Percentiles rank a stretch among this genome's conserved stretches.
Conservation (phyloP, 2,329 filamentous ascomycete species). For the Penicillium nordicum region DNA sequence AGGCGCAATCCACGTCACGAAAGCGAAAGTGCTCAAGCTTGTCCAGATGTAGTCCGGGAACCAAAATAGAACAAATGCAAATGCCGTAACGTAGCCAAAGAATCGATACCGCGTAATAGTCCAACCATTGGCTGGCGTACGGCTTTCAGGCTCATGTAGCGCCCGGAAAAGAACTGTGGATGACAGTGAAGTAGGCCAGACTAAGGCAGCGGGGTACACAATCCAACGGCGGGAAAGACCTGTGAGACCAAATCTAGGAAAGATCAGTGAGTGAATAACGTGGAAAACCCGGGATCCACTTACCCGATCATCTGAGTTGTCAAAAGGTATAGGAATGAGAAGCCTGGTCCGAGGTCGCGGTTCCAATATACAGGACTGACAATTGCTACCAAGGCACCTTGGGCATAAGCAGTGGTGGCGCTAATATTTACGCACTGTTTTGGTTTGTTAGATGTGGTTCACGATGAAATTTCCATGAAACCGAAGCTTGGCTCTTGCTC, state of each 20-base stretch:
- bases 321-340: slow-evolving; percentile 33
- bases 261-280: not conserved
- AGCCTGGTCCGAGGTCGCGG: slow-evolving; percentile 32
- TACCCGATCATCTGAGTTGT: slow-evolving; percentile 33
- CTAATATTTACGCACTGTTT: slow-evolving; percentile 31
- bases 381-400: slow-evolving; percentile 33
- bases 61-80: slow-evolving; percentile 43
- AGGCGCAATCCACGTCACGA: slow-evolving; percentile 48
- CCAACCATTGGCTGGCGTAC: slow-evolving; percentile 19
- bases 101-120: slow-evolving; percentile 20
- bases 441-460: not conserved
- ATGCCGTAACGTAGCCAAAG: slow-evolving; percentile 14
- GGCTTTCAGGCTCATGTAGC: slow-evolving; percentile 18
- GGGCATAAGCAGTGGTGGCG: slow-evolving; percentile 25
- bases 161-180: slow-evolving; percentile 22
- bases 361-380: slow-evolving; percentile 36
- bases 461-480: not conserved
- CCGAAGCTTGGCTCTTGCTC: not conserved
- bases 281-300: not conserved
- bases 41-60: slow-evolving; percentile 50
- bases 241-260: slow-evolving; percentile 20
- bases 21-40: slow-evolving; percentile 47
- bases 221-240: slow-evolving; percentile 22
- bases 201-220: slow-evolving; percentile 20
- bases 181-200: slow-evolving; percentile 22